Conservation (phyloP, 78 protist species). For the Dictyostelium citrinum region DNA sequence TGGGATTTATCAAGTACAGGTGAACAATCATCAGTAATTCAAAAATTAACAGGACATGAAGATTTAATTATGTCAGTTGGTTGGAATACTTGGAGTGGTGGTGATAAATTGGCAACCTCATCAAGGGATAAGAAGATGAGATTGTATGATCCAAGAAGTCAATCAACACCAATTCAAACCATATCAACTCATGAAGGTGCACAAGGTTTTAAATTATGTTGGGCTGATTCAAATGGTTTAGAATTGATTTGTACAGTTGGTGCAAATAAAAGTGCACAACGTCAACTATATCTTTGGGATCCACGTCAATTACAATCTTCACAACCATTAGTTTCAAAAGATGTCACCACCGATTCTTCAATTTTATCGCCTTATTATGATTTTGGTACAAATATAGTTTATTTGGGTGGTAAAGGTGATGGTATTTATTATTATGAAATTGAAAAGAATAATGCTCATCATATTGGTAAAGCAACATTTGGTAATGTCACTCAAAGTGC, state of each 20-base stretch:
- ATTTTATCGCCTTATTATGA: conserved; percentile 92
- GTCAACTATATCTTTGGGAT: conserved; percentile 90
- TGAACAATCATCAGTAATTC: conserved; percentile 32
- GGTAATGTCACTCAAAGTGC: conserved; percentile 88
- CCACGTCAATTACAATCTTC: conserved; percentile 64
- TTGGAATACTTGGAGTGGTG: conserved; percentile 92
- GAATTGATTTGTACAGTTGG: conserved; percentile 90
- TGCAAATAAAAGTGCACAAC: conserved; percentile 85
- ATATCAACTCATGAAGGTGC: conserved; percentile 66
- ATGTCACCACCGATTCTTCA: conserved; percentile 82
- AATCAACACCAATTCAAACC: conserved; percentile 18
- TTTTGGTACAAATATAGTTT: conserved; percentile 87
- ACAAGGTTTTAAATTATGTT: conserved; percentile 59
- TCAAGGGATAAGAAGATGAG: conserved; percentile 93
- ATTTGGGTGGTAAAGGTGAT: conserved; percentile 97
- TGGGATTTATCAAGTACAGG: conserved; percentile 87
- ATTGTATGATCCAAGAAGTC: conserved; percentile 89
- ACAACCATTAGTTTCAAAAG: conserved; percentile 12
- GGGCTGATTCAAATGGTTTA: conserved; percentile 65
- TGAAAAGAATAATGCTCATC: conserved; percentile 73
- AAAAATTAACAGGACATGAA: conserved; percentile 47
- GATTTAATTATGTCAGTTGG: conserved; percentile 81
- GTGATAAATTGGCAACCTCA: conserved; percentile 82
- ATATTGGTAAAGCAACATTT: conserved; percentile 81
- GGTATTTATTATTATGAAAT: conserved; percentile 95